Base-by-base conservation (phyloP, 2,329 filamentous ascomycete genomes). In the Ustilaginoidea virens region DNA sequence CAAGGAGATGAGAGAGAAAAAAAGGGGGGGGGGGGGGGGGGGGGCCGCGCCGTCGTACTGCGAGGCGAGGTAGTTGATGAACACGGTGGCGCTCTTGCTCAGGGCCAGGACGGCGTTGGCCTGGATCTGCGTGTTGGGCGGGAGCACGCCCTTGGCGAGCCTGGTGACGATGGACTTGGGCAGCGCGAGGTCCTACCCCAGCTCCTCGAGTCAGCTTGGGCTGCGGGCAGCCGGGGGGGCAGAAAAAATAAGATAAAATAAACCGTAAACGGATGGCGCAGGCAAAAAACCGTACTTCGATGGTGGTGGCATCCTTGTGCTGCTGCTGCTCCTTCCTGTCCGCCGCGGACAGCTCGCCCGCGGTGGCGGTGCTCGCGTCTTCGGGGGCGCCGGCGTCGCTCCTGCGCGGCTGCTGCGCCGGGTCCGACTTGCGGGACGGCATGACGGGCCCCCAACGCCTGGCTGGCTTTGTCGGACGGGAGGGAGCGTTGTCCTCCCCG, bases 131-230 rank as follows among this genome's bases (percentile, higher is more conserved):
- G 80, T 86, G 47, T 85, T 85, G 5, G 79, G 65, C 1, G 81
- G 80, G 5, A 90, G 59, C 5, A 82, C 79, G 23, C 79, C 77
- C 56, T 87, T 87, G 23, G 80, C 78, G 19, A 90, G 63, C 30
- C 80, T 66, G 30, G 78, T 79, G 39, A 87, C 75, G 53, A 87
- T 83, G 5, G 79, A 83, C 46, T 81, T 83, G 18, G 81, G 81
- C 10, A 90, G 63, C 36, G 65, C 74, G 32, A 86, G 67, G 46
- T 87, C 80, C 74, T 80, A 24, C n/a, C 7, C 12, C 6, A 19
- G 8, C n/a, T n/a, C n/a, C n/a, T n/a, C n/a, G n/a, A n/a, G n/a
- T n/a, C n/a, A n/a, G n/a, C n/a, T n/a, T n/a, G n/a, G n/a, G n/a
- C n/a, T n/a, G n/a, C n/a, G n/a, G n/a, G n/a, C n/a, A n/a, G n/a